Base-by-base conservation (phyloP, 768 basidiomycete species). In the Mycena filopes region DNA sequence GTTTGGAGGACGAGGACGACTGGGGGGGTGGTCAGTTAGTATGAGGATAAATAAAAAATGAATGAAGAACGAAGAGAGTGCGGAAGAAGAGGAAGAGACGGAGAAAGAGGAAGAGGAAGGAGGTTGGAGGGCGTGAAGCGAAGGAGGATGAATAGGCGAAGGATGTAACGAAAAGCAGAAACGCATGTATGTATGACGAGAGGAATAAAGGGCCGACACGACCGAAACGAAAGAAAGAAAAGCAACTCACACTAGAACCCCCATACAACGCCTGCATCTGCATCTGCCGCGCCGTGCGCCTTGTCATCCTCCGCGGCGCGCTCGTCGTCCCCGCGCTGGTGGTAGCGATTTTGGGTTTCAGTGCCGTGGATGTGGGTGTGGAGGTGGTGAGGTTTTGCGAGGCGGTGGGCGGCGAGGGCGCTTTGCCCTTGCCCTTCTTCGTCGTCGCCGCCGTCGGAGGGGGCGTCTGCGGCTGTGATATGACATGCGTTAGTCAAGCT, bases 391-490 rank as follows among this genome's bases (percentile, higher is more conserved):
- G 21, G 12, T 31, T 23, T 12, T 41, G 43, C 10, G 47, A 11
- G 13, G 20, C 26, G 4, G 41, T 33, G 13, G 54, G 38, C 31
- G 64, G 64, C 3, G 58, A 60, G 2, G 58, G 41, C 25, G 57
- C 64, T 21, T 65, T 65, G 45, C 51, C 45, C 25, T 65, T 65
- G 38, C 64, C 64, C 36, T 59, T 65, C 4, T 53, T 50, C 0
- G 63, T 55, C 13, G 60, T 28, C 36, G 54, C 60, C 4, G 53
- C 51, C 0, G 63, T 55, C 13, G 60, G 28, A 8, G 60, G 36
- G 23, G 54, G 26, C 10, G 23, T 45, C 9, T 23, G 16, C 10
- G 28, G 11, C 4, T 47, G 46, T 6, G 16, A n/a, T 7, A 12
- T 38, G 40, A 41, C 7, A 18, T 15, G n/a, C 2, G 16, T 26